A percentile compares a stretch with the other conserved stretches of the same genome.
These are phyloP conservation scores for Cutaneotrichosporon dermatis DNA, from an alignment of 1,284 basidiomycete species.

Conservation along the genomic window DNA sequence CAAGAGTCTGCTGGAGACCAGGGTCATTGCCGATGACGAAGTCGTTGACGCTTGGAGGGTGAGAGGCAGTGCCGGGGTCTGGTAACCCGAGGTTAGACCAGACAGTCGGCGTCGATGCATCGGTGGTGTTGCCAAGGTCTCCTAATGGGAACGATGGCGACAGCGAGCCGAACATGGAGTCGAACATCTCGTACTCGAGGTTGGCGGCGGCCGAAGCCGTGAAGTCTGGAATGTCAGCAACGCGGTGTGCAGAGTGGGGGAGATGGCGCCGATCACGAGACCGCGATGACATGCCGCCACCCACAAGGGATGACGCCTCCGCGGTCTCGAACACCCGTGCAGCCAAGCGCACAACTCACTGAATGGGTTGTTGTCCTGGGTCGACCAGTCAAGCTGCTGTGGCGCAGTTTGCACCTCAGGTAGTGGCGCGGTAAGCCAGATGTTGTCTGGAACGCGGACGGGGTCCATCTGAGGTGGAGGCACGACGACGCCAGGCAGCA, in stretches of 20 bases:
- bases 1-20: conserved; percentile 10
- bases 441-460: conserved; percentile 21
- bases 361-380: conserved; percentile 19
- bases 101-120: conserved; percentile 16
- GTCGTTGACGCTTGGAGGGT: conserved; percentile 2
- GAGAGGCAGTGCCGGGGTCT: conserved; percentile 5
- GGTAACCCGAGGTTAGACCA: conserved; percentile 19
- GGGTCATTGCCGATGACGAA: background rate
- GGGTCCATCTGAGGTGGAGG: conserved; percentile 10
- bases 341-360: conserved; percentile 8
- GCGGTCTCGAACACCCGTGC: too few relatives aligned
- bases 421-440: conserved; percentile 24
- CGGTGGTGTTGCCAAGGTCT: conserved; percentile 18
- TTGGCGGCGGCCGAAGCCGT: conserved; percentile 26
- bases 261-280: too few relatives aligned
- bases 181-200: conserved; percentile 42
- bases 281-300: too few relatives aligned
- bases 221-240: conserved; percentile 7
- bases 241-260: too few relatives aligned
- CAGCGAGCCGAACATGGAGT: conserved; percentile 39
- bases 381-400: conserved; percentile 14
- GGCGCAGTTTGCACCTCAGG: conserved; percentile 14
- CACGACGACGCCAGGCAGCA: conserved; percentile 14
- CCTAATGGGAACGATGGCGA: conserved; percentile 35
- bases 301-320: too few relatives aligned